A percentile compares a stretch with the other conserved stretches of the same genome.
These are phyloP conservation scores for Ustilago lituana DNA, from an alignment of 1,284 basidiomycete species.

Conservation along the genomic window DNA sequence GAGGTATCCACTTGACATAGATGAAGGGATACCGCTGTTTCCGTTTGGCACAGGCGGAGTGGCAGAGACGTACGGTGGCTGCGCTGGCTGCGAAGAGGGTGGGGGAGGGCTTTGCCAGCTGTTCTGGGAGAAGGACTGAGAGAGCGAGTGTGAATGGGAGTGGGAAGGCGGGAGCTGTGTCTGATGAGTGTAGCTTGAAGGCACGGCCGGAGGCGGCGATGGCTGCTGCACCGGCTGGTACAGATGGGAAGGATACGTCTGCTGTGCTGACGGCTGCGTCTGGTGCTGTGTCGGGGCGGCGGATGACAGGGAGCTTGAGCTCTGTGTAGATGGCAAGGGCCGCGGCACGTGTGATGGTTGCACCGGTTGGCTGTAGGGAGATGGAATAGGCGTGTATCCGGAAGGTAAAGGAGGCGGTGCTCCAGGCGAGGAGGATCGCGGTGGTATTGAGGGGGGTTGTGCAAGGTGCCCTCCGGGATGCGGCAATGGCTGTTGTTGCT, in stretches of 20 bases:
- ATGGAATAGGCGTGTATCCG: slow-evolving; percentile 31
- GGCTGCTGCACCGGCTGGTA: too few relatives aligned
- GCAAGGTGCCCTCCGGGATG: slow-evolving; percentile 15
- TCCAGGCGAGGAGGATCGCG: slow-evolving; percentile 33
- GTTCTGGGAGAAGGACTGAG: slow-evolving; percentile 21
- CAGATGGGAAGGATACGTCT: slow-evolving; percentile 36
- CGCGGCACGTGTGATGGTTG: slow-evolving; percentile 19
- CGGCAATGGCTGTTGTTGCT: not conserved
- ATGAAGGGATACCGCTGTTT: slow-evolving; percentile 4
- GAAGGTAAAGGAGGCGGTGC: not conserved
- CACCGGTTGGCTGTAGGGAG: slow-evolving; percentile 26
- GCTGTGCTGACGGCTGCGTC: slow-evolving; percentile 27
- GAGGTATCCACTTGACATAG: slow-evolving; percentile 30
- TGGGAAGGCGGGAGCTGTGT: slow-evolving; percentile 20
- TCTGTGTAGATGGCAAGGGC: slow-evolving; percentile 41
- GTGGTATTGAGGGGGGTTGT: slow-evolving; percentile 24
- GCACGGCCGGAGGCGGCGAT: slow-evolving; percentile 17
- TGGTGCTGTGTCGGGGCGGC: slow-evolving; percentile 12
- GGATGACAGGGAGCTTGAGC: slow-evolving; percentile 13
- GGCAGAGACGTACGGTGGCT: slow-evolving; percentile 13
- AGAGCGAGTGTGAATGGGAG: slow-evolving; percentile 10
- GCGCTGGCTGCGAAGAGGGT: slow-evolving; percentile 4
- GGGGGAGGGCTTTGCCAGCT: slow-evolving; percentile 28
- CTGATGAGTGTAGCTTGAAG: slow-evolving; percentile 4
- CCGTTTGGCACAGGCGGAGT: slow-evolving; percentile 7